Evolutionary conservation across 192 early-diverging fungal genomes (phyloP), one percentile per base, ranked within the genome.

Genomic region (Dissophora ornata): DNA sequence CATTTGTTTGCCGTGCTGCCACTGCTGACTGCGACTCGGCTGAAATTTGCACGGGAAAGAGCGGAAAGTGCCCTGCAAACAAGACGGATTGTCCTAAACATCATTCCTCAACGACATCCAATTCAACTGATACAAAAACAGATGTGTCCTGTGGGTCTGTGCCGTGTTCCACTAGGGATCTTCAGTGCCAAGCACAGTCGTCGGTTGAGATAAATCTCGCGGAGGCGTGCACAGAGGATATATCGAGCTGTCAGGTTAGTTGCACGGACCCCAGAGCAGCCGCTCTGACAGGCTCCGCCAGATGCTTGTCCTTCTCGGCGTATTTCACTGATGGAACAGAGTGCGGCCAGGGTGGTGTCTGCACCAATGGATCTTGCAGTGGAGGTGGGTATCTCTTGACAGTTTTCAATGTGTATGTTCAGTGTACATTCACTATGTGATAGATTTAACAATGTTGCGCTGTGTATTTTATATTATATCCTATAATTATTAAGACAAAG

Each of bases 31-130:
- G 71, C 41, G 47, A 46, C 32, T n/a, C 22, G 0, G 40, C 32
- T 1, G 56, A 66, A 44, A 74, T 55, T 41, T 74, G 71, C 38
- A 61, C 63, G 22, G 71, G 71, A 10, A 60, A 53, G 22, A 61
- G 50, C 21, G 71, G 25, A 29, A 75, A 75, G 19, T 75, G 71
- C 44, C 71, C 71, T 0, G 25, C 63, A 9, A 65, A 64, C n/a
- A 75, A 67, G 57, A 75, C 57, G 2, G 44, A 40, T 3, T 75
- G 71, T 12, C 29, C n/a, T 21, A 75, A 75, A 44, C 22, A 44
- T 3, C 40, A 52, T 13, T 29, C 45, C 12, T 34, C 29, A 34
- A 7, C 41, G 1, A 33, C 68, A 10, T 52, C 59, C 25, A 62
- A 62, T 34, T 21, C 59, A 1, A 33, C 68, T 16, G 12, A 24